Evolutionary conservation across 2,329 filamentous ascomycete genomes (phyloP).

Genomic region (Hypomyces rosellus): DNA sequence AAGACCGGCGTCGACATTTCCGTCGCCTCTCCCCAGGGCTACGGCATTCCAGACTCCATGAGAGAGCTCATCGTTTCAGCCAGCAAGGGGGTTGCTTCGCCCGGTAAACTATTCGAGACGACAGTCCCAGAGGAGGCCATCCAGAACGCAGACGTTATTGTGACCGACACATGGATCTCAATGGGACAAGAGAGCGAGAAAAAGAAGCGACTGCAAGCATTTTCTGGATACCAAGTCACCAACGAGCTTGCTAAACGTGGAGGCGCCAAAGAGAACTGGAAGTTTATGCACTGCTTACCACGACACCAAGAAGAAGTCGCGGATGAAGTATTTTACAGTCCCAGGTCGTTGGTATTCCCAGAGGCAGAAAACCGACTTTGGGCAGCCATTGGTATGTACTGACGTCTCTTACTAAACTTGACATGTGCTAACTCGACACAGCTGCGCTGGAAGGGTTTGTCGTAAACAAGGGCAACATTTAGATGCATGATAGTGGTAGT

Average conservation of each 20-base stretch:
- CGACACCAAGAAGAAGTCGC: conserved; percentile 87
- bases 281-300: conserved; percentile 97
- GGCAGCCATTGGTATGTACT: conserved; percentile 67
- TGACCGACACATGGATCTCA: conserved; percentile 96
- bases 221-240: conserved; percentile 88
- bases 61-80: conserved; percentile 63
- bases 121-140: conserved; percentile 78
- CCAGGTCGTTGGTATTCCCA: conserved; percentile 78
- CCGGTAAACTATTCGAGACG: conserved; percentile 68
- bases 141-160: conserved; percentile 78
- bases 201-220: conserved; percentile 69
- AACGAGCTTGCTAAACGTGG: conserved; percentile 75
- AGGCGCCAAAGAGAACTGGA: conserved; percentile 83
- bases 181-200: conserved; percentile 95
- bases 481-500: conserved; percentile 1
- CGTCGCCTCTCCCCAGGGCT: conserved; percentile 80
- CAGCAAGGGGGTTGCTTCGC: conserved; percentile 46
- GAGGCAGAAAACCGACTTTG: conserved; percentile 94
- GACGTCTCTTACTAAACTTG: too few species aligned
- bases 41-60: conserved; percentile 74
- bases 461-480: conserved; percentile 83
- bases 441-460: conserved; percentile 83
- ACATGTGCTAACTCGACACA: conserved; percentile 22
- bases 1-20: conserved; percentile 84
- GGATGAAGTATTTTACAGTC: conserved; percentile 90